Evolutionary conservation across 345 rosid genomes (phyloP).

Genomic region (Firmiana major): DNA sequence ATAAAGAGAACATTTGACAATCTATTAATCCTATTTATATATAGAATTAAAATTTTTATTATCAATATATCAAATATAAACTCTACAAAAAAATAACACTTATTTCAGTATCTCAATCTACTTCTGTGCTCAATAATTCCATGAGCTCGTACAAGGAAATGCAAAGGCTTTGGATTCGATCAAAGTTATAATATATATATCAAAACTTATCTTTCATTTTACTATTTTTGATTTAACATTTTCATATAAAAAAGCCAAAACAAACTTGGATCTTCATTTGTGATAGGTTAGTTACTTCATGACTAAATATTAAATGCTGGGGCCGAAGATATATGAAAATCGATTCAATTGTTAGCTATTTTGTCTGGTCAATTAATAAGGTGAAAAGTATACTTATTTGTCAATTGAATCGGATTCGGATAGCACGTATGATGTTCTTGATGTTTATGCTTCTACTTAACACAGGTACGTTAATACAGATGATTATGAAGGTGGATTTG

Average conservation of each 20-base stretch:
- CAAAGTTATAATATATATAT: not conserved
- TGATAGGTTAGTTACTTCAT: not conserved
- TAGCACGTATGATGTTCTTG: too few relatives aligned
- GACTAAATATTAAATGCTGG: not conserved
- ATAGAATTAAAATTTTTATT: too few relatives aligned
- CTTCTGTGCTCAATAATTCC: not conserved
- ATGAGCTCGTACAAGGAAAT: not conserved
- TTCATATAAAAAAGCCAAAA: not conserved
- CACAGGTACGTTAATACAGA: conserved; percentile 53
- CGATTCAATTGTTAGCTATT: too few relatives aligned
- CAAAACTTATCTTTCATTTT: not conserved
- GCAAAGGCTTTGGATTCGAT: not conserved
- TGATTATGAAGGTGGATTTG: conserved; percentile 63
- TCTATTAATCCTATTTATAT: too few relatives aligned
- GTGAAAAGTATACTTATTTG: not conserved
- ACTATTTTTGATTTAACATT: not conserved
- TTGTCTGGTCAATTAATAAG: not conserved
- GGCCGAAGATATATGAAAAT: too few relatives aligned
- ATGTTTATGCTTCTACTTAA: not conserved
- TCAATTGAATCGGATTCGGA: not conserved
- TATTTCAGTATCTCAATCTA: not conserved
- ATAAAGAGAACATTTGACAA: too few relatives aligned
- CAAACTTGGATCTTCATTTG: not conserved
- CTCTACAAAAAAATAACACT: too few relatives aligned
- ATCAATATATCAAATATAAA: too few relatives aligned